These are phyloP conservation scores for Pseudopyrenochaeta lycopersici DNA, from an alignment of 2,329 filamentous ascomycete species.

Conservation along the genomic window DNA sequence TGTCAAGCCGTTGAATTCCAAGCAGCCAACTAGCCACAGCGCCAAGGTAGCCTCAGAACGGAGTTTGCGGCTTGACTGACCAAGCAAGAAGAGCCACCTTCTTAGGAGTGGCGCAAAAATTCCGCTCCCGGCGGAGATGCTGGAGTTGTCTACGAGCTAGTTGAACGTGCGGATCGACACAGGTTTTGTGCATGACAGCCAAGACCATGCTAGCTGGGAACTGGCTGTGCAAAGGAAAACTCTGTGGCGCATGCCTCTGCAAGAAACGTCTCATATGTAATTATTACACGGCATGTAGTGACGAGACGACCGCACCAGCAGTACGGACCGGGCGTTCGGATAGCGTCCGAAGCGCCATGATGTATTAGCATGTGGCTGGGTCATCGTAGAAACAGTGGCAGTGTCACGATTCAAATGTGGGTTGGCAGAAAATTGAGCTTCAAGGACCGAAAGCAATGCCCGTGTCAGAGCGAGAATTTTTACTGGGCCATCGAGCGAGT, in stretches of 20 bases:
- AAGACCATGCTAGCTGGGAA: neutral
- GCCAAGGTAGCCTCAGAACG: constrained; percentile 1
- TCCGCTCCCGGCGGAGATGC: neutral
- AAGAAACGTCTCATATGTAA: constrained; percentile 6
- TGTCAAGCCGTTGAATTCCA: neutral
- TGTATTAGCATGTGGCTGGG: neutral
- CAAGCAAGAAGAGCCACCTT: neutral
- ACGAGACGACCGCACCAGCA: neutral
- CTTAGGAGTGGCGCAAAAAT: constrained; percentile 9
- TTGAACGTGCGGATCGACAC: neutral
- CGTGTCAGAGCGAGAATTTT: too few relatives aligned
- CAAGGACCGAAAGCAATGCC: too few relatives aligned
- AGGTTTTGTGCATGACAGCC: constrained; percentile 2
- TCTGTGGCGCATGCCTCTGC: constrained; percentile 5
- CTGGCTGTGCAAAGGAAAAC: neutral
- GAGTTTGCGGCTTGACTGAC: neutral
- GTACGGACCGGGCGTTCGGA: neutral
- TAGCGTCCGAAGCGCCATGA: neutral
- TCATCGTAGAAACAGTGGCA: too few relatives aligned
- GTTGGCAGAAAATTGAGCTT: too few relatives aligned
- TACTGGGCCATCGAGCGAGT: too few relatives aligned
- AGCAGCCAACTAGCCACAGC: constrained; percentile 19
- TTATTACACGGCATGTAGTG: neutral
- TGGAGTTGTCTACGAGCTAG: neutral
- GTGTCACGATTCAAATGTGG: too few relatives aligned